Evolutionary conservation across 495 filamentous ascomycete genomes (phyloP).

Genomic region (Trypethelium eluteriae): DNA sequence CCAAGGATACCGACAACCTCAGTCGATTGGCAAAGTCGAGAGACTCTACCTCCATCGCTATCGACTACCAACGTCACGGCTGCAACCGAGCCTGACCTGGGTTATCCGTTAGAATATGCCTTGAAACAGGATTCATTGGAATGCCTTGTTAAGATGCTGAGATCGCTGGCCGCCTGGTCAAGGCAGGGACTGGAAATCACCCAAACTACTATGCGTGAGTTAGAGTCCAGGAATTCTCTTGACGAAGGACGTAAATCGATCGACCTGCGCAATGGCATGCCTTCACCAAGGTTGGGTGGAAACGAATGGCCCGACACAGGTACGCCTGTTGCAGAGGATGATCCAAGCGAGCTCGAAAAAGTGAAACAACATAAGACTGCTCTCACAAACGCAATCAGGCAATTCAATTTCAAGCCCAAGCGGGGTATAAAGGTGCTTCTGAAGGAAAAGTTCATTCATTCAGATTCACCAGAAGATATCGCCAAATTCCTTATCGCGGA

Average conservation of each 20-base stretch:
- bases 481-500: conserved; percentile 69
- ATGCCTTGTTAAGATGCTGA: conserved; percentile 75
- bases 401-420: conserved; percentile 98
- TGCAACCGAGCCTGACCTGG: conserved; percentile 52
- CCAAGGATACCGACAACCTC: conserved; percentile 45
- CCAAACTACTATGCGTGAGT: conserved; percentile 39
- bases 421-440: conserved; percentile 79
- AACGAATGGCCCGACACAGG: conserved; percentile 47
- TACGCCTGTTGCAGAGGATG: conserved; percentile 75
- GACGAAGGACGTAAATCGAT: conserved; percentile 78
- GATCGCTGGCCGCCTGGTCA: conserved; percentile 89
- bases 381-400: conserved; percentile 73
- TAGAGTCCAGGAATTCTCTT: conserved; percentile 54
- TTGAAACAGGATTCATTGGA: conserved; percentile 84
- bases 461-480: conserved; percentile 69
- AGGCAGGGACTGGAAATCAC: conserved; percentile 64
- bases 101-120: conserved; percentile 75
- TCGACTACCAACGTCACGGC: conserved; percentile 64
- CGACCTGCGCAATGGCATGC: conserved; percentile 49
- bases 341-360: conserved; percentile 83
- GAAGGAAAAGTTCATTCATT: conserved; percentile 76
- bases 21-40: conserved; percentile 75
- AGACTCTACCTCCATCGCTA: conserved; percentile 76
- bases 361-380: conserved; percentile 92
- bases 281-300: conserved; percentile 7